Base-by-base conservation (phyloP, 805 yeast species). In the Jamesozyma rosinii region DNA sequence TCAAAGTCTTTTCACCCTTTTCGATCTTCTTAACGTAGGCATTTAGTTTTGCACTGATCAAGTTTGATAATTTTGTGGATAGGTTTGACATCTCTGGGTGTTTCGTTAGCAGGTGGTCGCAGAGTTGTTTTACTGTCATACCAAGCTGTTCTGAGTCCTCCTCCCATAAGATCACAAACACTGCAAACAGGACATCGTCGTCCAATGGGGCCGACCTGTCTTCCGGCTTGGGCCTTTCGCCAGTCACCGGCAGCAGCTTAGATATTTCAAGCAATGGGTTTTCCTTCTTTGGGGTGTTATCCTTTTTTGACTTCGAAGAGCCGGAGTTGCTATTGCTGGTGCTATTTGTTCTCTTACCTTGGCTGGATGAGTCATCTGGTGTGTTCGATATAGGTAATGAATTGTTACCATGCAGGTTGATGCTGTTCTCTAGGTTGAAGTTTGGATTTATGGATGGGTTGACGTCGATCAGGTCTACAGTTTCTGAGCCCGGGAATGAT, bases 111-210 rank as follows among this genome's bases (percentile, higher is more conserved):
- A 84, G 67, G 44, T 80, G 74, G 60, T 84, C 95, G 64, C 94
- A 84, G 46, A 84, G 75, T 58, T 84, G 94, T 57, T 84, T 84
- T 27, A 84, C 95, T n/a, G 95, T 84, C 88, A 84, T 82, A 50
- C 95, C 95, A 46, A 72, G 70, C 40, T 83, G 81, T 41, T 72
- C 74, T 1, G 80, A 65, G 57, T 84, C 95, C 48, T 73, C 68
- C 47, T 81, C 89, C 61, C 67, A 81, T 45, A 84, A 63, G 40
- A 83, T 83, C 44, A 76, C 72, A 56, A 84, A 83, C 43, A 84
- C 84, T 5, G 89, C 88, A 61, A 69, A 77, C 43, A 84, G 66
- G 15, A 84, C 92, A 49, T 79, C 82, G 52, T 83, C 92, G 44
- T 83, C 69, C 20, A 84, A 68, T 17, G 66, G 64, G 10, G 57